Evolutionary conservation across 805 yeast species (phyloP), one percentile per base, ranked within the genome.

Genomic region (Dipodascopsis uninucleata): DNA sequence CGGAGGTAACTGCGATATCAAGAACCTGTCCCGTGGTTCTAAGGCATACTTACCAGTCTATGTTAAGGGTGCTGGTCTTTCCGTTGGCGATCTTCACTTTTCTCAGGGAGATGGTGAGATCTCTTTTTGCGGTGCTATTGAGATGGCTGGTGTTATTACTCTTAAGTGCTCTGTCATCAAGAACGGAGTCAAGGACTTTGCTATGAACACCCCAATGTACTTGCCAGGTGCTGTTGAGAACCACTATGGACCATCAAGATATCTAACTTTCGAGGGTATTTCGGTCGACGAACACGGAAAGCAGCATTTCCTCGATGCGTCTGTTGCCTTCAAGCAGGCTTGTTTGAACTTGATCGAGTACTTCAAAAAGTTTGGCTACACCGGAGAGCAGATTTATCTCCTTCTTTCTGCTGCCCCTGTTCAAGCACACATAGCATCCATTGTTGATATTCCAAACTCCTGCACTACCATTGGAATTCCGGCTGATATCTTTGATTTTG

Each of bases 61-160:
- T 57, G 69, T 74, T 22, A 58, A 59, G 22, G 78, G 78, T 5
- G 78, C 74, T 31, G 69, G 70, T 50, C 62, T 74, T 20, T 68
- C 74, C 21, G 60, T 74, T 29, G 78, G 78, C 4, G 78, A 74
- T 52, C 55, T 74, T 28, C 78, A 74, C 55, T 74, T 74, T 58
- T 68, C 74, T 21, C 77, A 73, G 58, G 78, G 78, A 14, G 78
- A 74, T 53, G 78, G 78, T 12, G 78, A 74, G 50, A 71, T 74
- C 38, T 69, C 77, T 7, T 74, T 74, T 54, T 74, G 78, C 57
- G 78, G 78, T 24, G 78, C 76, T 10, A 73, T 74, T 54, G 78
- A 74, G 55, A 73, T 72, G 77, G 66, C 74, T 14, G 78, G 78
- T 7, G 58, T 64, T 36, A 66, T 74, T 48, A 72, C 77, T 5